A percentile compares a stretch with the other conserved stretches of the same genome.
These are phyloP conservation scores for Talaromyces stipitatus DNA, from an alignment of 495 filamentous ascomycete species.

Conservation along the genomic window DNA sequence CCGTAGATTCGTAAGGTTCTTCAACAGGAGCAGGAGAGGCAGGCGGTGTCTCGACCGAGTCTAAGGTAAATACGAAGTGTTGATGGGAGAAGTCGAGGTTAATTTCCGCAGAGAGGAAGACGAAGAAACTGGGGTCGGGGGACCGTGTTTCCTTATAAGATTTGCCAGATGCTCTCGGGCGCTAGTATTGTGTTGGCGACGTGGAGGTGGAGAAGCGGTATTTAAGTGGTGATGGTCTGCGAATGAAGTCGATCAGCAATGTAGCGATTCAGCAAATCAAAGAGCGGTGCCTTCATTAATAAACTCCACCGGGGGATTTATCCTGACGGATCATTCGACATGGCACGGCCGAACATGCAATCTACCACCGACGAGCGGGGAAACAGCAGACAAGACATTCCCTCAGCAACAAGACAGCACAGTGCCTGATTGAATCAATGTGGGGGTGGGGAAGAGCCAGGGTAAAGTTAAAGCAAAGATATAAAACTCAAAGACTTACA, in stretches of 20 bases:
- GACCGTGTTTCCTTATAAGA: constrained; percentile 40
- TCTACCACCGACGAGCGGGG: constrained; percentile 5
- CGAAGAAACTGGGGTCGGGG: constrained; percentile 57
- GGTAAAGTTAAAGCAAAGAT: background rate
- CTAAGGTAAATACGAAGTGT: constrained; percentile 59
- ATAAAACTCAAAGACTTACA: constrained; percentile 1
- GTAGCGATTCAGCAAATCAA: background rate
- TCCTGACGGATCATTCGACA: background rate
- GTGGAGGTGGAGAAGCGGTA: constrained; percentile 41
- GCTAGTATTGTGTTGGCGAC: constrained; percentile 53
- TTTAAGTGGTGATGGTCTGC: constrained; percentile 52
- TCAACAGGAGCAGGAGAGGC: constrained; percentile 18
- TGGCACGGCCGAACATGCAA: constrained; percentile 4
- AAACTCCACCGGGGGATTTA: constrained; percentile 7
- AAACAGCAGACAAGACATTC: background rate
- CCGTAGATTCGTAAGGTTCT: constrained; percentile 13
- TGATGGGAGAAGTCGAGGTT: constrained; percentile 56
- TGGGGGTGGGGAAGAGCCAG: background rate
- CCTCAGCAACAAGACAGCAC: background rate
- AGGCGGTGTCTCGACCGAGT: constrained; percentile 50
- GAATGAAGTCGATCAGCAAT: constrained; percentile 33
- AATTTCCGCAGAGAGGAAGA: constrained; percentile 66
- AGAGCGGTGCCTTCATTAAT: constrained; percentile 3
- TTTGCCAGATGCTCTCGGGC: constrained; percentile 72
- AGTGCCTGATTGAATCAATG: background rate